A percentile compares a stretch with the other conserved stretches of the same genome.
These are phyloP conservation scores for Suillus alpinus DNA, from an alignment of 768 basidiomycete species.

Conservation along the genomic window DNA sequence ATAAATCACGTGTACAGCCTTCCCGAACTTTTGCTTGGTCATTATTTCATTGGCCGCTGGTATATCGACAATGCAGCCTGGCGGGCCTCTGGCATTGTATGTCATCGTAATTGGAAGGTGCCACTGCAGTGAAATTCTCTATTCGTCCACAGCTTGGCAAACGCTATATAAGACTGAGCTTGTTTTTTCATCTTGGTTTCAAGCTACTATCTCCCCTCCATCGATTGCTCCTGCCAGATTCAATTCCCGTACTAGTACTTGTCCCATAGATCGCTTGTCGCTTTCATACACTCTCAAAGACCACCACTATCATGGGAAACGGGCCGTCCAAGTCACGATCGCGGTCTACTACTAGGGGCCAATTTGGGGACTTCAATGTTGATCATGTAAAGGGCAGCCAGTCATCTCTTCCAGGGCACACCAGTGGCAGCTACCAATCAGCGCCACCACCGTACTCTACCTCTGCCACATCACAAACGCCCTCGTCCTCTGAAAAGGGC, in stretches of 20 bases:
- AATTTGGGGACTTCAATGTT: slow-evolving; percentile 2
- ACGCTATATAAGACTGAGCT: not conserved
- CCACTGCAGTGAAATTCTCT: too few species aligned
- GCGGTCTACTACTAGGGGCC: slow-evolving; percentile 1
- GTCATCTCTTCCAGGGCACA: not conserved
- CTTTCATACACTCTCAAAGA: not conserved
- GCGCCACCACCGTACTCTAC: slow-evolving; percentile 26
- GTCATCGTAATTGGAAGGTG: too few species aligned
- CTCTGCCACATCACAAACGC: not conserved
- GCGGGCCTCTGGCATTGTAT: too few species aligned
- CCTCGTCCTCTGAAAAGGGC: slow-evolving; percentile 6
- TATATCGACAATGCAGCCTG: too few species aligned
- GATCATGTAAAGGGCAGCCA: slow-evolving; percentile 5
- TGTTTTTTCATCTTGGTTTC: not conserved
- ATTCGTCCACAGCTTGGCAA: not conserved
- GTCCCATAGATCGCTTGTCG: not conserved
- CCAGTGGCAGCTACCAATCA: slow-evolving; percentile 1
- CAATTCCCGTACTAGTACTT: not conserved
- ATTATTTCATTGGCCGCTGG: too few species aligned
- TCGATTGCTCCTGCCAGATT: not conserved
- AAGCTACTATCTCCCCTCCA: not conserved
- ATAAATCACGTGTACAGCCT: too few species aligned
- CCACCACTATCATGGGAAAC: slow-evolving; percentile 9
- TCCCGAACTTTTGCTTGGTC: too few species aligned
- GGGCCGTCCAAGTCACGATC: slow-evolving; percentile 12